These are phyloP conservation scores for Hygrophoropsis aurantiaca DNA, from an alignment of 768 basidiomycete genomes.

Conservation along the genomic window DNA sequence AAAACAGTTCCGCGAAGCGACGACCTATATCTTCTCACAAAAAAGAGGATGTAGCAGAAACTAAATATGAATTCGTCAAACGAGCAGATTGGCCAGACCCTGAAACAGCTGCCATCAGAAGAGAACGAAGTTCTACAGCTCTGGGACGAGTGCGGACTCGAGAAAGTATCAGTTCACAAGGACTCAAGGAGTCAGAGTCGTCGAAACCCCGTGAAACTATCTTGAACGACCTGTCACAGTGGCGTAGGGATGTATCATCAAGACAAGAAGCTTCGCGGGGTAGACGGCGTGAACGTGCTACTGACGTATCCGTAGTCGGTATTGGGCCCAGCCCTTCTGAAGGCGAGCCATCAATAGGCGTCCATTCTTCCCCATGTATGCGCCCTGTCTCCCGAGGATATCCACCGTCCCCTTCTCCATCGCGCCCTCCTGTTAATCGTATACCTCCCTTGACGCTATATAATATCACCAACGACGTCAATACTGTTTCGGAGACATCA, in stretches of 20 bases:
- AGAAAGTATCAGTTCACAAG: slow-evolving; percentile 36
- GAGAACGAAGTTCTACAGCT: slow-evolving; percentile 65
- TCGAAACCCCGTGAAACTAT: slow-evolving; percentile 39
- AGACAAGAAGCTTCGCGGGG: slow-evolving; percentile 53
- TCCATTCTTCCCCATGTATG: slow-evolving; percentile 39
- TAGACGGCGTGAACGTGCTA: slow-evolving; percentile 56
- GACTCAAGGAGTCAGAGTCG: slow-evolving; percentile 22
- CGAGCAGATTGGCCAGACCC: slow-evolving; percentile 85
- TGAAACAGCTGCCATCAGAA: slow-evolving; percentile 66
- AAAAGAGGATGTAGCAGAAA: slow-evolving; percentile 57
- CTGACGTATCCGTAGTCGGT: slow-evolving; percentile 38
- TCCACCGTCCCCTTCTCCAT: slow-evolving; percentile 54
- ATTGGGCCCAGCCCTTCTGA: slow-evolving; percentile 29
- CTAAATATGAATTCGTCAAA: slow-evolving; percentile 80
- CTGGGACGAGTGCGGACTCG: slow-evolving; percentile 57
- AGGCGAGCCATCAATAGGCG: slow-evolving; percentile 15
- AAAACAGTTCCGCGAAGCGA: slow-evolving; percentile 26
- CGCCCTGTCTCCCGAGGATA: slow-evolving; percentile 47
- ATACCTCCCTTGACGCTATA: slow-evolving; percentile 31
- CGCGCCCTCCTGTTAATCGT: slow-evolving; percentile 39
- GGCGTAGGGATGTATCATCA: slow-evolving; percentile 52
- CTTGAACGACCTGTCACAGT: slow-evolving; percentile 49
- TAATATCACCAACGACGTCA: slow-evolving; percentile 9
- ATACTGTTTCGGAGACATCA: not conserved
- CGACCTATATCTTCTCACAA: slow-evolving; percentile 37